phyloP scores from a whole-genome alignment of 1,284 basidiomycete genomes.

The Rhodotorula sp. region DNA sequence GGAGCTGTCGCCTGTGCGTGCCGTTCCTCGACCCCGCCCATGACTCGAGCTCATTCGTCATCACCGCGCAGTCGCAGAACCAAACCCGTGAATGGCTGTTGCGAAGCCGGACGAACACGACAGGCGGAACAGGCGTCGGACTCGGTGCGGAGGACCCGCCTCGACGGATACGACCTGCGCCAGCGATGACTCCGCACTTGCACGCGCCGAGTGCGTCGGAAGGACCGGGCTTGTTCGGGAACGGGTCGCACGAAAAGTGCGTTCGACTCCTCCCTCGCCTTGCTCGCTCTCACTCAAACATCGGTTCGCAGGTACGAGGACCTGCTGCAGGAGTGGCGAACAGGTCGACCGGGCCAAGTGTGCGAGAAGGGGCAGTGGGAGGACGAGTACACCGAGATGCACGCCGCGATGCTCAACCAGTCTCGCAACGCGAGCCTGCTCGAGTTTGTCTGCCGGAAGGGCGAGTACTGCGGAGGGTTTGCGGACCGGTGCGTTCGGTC shows the following conservation, averaged over 20 bases:
- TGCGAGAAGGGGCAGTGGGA: conserved; percentile 25
- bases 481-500: conserved; percentile 15
- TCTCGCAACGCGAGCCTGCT: conserved; percentile 13
- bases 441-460: conserved; percentile 17
- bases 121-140: conserved; percentile 18
- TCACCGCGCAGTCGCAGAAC: conserved; percentile 6
- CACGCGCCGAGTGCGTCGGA: neutral
- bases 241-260: conserved; percentile 16
- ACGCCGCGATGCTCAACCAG: conserved; percentile 22
- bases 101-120: neutral
- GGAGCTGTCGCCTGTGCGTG: conserved; percentile 9
- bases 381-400: conserved; percentile 24
- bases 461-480: conserved; percentile 28
- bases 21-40: neutral
- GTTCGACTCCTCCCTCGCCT: neutral
- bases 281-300: too few species aligned
- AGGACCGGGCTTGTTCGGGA: conserved; percentile 17
- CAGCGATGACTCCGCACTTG: neutral
- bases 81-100: conserved; percentile 10
- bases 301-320: conserved; percentile 18
- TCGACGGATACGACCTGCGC: conserved; percentile 5
- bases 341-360: conserved; percentile 5
- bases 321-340: conserved; percentile 30
- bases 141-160: conserved; percentile 25
- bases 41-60: neutral